Base-by-base conservation (phyloP, 441 rosid genomes). In the Gossypium davidsonii region DNA sequence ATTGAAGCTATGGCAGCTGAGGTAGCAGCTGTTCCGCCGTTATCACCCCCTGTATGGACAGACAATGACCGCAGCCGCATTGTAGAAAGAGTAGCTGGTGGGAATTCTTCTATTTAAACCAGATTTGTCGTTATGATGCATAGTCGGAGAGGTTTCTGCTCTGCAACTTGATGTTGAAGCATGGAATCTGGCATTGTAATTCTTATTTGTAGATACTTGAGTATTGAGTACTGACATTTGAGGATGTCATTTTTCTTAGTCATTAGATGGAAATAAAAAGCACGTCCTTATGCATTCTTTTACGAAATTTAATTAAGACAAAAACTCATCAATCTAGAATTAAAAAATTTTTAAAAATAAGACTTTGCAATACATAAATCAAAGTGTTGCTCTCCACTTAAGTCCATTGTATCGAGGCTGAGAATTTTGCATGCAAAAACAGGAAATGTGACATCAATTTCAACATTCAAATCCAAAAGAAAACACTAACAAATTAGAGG, bases 21-120 rank as follows among this genome's bases (percentile, higher is more conserved):
- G 18, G 80, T 46, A 56, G 77, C 73, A 26, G 90, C 93, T 11
- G 70, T 86, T 67, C 91, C 91, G 53, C 93, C 91, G 21, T 59
- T 77, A 65, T 79, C 94, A 0, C 85, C 91, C 26, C 91, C 8
- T 88, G 86, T 68, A 69, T 76, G 65, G 84, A 49, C 55, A 2
- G 7, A 84, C 57, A 78, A 74, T 26, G 66, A 52, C 67, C 64
- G 62, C 39, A 6, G 39, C 71, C 75, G 74, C 62, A 37, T 62
- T 20, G 84, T 20, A 25, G 77, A 74, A 68, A 18, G 44, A 70
- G 52, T 61, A 11, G 4, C 28, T 48, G 67, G 73, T 73, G 28
- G 48, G 66, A 55, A 62, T 79, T 80, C 74, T 70, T 55, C 51
- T 48, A 46, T 46, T 12, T 64, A 63, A 46, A 25, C 44, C 21